Evolutionary conservation across 805 yeast species (phyloP), one percentile per base, ranked within the genome.

Genomic region (Metschnikowia kunwiensis): DNA sequence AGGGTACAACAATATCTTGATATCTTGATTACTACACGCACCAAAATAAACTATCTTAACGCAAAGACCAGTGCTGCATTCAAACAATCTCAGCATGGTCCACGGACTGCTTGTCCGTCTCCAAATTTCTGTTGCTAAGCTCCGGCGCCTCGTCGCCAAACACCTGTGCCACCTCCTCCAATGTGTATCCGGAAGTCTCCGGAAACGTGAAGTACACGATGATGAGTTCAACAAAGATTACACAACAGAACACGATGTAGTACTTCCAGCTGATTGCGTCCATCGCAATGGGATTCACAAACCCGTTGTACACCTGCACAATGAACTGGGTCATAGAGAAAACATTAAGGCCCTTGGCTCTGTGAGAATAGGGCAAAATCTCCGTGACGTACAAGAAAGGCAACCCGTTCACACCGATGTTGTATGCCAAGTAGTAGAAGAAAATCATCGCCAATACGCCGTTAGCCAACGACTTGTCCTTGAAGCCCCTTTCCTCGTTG

Each of bases 381-480:
- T 70, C 78, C 26, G 78, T 69, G 34, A 65, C 47, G 50, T 73
- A 74, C 29, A 70, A 48, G 49, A 54, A 64, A 34, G 75, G 74
- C 36, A 72, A 58, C 33, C 76, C 76, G 39, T 70, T 68, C 33
- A 58, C 50, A 24, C 72, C 72, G 28, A 63, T 53, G 47, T 68
- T 60, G 55, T 71, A 73, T 26, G 61, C 58, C 34, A 55, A 47
- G 53, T 64, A 61, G 65, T 60, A 71, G 22, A 73, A 48, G 64
- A 72, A 74, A 33, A 75, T 69, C 72, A 75, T 68, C 6, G 74
- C 74, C 49, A 66, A 61, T 16, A 72, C 75, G 42, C 74, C 78
- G 37, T 60, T 59, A 32, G 70, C 72, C 20, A 65, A 52, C 3
- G 55, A 13, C 42, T 68, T 68, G 38, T 72, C 61, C 38, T 58